These are phyloP conservation scores for Hymenoscyphus infarciens DNA, from an alignment of 2,329 filamentous ascomycete genomes.

Conservation along the genomic window DNA sequence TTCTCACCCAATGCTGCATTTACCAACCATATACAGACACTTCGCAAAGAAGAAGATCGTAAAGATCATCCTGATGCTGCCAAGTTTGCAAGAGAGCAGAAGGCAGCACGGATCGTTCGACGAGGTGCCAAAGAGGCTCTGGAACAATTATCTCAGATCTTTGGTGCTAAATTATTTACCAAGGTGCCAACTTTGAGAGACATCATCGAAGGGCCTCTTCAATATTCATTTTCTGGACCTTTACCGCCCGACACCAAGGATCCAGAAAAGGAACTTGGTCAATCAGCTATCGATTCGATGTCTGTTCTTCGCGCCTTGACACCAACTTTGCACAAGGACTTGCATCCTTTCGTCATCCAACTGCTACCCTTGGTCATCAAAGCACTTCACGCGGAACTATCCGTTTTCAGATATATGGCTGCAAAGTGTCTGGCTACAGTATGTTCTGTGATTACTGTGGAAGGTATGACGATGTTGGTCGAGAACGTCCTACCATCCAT, in stretches of 20 bases:
- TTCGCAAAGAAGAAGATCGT: slow-evolving; percentile 95
- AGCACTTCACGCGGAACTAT: slow-evolving; percentile 81
- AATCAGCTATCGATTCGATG: slow-evolving; percentile 90
- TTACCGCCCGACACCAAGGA: slow-evolving; percentile 72
- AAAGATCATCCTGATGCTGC: slow-evolving; percentile 88
- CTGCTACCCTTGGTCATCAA: slow-evolving; percentile 83
- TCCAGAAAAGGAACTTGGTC: slow-evolving; percentile 72
- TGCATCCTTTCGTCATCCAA: slow-evolving; percentile 77
- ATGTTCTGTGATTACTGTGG: slow-evolving; percentile 91
- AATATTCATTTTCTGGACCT: slow-evolving; percentile 66
- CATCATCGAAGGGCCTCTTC: slow-evolving; percentile 79
- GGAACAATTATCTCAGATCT: slow-evolving; percentile 78
- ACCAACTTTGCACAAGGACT: slow-evolving; percentile 75
- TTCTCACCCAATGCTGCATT: slow-evolving; percentile 80
- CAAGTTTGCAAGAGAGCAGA: slow-evolving; percentile 85
- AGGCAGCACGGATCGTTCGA: slow-evolving; percentile 82
- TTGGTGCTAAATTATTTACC: slow-evolving; percentile 73
- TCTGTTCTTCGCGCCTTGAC: slow-evolving; percentile 88
- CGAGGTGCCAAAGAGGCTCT: slow-evolving; percentile 92
- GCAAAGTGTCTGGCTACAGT: slow-evolving; percentile 97
- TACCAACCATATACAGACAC: slow-evolving; percentile 78
- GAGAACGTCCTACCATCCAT: slow-evolving; percentile 90
- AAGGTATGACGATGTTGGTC: slow-evolving; percentile 93
- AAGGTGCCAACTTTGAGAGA: slow-evolving; percentile 77
- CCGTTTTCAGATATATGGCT: slow-evolving; percentile 92